A percentile compares a stretch with the other conserved stretches of the same genome.
Conservation (phyloP, 148 eudicot genomes). For the Silene uniflora region DNA sequence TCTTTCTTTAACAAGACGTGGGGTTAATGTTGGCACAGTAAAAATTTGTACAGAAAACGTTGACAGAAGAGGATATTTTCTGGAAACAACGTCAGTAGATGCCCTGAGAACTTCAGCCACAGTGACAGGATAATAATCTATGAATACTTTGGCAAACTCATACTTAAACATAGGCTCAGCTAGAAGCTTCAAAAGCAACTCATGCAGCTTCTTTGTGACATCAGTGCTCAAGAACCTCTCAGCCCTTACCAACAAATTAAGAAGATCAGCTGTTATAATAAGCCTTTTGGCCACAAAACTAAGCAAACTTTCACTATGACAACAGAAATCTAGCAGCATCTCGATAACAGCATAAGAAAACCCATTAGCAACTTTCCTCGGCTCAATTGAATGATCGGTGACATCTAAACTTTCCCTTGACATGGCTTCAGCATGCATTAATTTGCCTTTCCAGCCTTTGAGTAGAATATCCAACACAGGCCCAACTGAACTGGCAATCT, state of each 20-base stretch:
- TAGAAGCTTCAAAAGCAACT: constrained; percentile 80
- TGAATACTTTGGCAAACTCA: constrained; percentile 79
- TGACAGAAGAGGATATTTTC: constrained; percentile 54
- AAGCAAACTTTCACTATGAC: constrained; percentile 80
- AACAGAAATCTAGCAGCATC: constrained; percentile 81
- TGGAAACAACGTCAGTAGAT: constrained; percentile 40
- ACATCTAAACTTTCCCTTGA: constrained; percentile 31
- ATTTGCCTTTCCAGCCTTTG: constrained; percentile 51
- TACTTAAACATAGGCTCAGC: constrained; percentile 82
- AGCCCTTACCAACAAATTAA: constrained; percentile 66
- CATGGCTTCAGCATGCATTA: constrained; percentile 36
- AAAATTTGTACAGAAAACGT: constrained; percentile 89
- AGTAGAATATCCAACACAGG: constrained; percentile 73
- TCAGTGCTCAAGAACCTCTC: constrained; percentile 59
- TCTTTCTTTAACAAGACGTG: constrained; percentile 78
- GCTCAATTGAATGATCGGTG: constrained; percentile 32
- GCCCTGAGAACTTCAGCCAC: constrained; percentile 54
- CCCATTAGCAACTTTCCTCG: constrained; percentile 42
- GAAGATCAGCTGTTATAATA: constrained; percentile 45
- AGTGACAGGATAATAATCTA: constrained; percentile 61
- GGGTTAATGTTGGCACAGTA: constrained; percentile 89
- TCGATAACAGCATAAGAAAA: constrained; percentile 54
- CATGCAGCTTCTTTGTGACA: constrained; percentile 66
- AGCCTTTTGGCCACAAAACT: constrained; percentile 71
- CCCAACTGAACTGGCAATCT: constrained; percentile 57